Conservation (phyloP, 305 asterid species). For the Lippia alba region DNA sequence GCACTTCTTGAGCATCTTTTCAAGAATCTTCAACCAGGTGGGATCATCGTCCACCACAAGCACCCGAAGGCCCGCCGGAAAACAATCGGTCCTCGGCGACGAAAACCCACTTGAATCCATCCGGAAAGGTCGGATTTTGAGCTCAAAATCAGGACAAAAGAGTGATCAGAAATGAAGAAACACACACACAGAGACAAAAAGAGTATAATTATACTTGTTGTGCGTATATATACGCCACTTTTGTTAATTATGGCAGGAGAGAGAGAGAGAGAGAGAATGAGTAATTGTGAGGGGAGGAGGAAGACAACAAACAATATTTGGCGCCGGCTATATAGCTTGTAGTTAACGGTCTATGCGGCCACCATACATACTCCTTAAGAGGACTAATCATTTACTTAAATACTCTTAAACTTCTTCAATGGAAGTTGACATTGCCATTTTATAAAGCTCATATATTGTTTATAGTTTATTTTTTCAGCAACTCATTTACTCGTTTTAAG, state of each 20-base stretch:
- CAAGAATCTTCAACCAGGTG: conserved; percentile 94
- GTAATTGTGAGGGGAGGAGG: conserved; percentile 38
- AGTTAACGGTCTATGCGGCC: conserved; percentile 39
- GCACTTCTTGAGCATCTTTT: conserved; percentile 94
- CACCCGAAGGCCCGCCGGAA: conserved; percentile 89
- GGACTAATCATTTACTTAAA: conserved; percentile 4
- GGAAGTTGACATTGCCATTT: background rate
- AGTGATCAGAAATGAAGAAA: conserved; percentile 38
- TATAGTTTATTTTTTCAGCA: no score
- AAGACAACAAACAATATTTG: conserved; percentile 56
- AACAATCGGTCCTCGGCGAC: conserved; percentile 64
- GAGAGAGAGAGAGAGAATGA: conserved; percentile 21
- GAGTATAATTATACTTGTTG: conserved; percentile 19
- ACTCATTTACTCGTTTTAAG: no score
- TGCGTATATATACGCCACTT: conserved; percentile 26
- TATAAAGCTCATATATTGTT: no score
- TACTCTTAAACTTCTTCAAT: background rate
- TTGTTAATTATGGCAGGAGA: conserved; percentile 35
- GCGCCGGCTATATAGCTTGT: conserved; percentile 60
- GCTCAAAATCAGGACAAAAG: conserved; percentile 31
- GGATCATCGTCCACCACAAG: conserved; percentile 97
- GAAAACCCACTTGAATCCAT: conserved; percentile 72
- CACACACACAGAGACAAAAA: conserved; percentile 27
- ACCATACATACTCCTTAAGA: conserved; percentile 19
- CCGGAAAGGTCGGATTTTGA: conserved; percentile 16